Evolutionary conservation across 768 basidiomycete species (phyloP).

Genomic region (Calvatia gigantea): DNA sequence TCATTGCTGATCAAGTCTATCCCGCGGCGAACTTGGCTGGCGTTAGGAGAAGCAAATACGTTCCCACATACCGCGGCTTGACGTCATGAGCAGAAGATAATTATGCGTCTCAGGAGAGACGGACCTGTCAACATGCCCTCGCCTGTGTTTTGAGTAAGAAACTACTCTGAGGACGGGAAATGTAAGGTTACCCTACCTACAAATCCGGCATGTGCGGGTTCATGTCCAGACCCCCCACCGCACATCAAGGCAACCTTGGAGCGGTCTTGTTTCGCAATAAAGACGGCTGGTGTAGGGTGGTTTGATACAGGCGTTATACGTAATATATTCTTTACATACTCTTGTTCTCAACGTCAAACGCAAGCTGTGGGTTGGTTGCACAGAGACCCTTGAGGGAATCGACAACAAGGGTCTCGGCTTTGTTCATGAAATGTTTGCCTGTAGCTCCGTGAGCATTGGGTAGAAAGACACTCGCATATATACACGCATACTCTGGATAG

Average conservation of each 20-base stretch:
- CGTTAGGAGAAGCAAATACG: conserved; percentile 88
- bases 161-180: neutral
- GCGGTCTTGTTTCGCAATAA: conserved; percentile 50
- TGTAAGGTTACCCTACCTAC: conserved; percentile 58
- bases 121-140: conserved; percentile 75
- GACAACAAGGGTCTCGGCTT: conserved; percentile 63
- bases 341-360: conserved; percentile 68
- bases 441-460: neutral
- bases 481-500: conserved; percentile 28
- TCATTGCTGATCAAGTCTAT: conserved; percentile 75
- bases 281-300: conserved; percentile 47
- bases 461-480: conserved; percentile 10
- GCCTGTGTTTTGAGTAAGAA: conserved; percentile 34
- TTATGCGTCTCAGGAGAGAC: neutral
- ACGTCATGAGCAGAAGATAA: neutral
- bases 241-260: conserved; percentile 75
- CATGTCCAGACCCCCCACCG: conserved; percentile 87
- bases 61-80: conserved; percentile 79
- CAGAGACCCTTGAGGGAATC: conserved; percentile 77
- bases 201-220: conserved; percentile 86
- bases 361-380: conserved; percentile 65
- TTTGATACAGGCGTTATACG: conserved; percentile 10
- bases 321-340: conserved; percentile 37
- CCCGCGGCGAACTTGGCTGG: conserved; percentile 76
- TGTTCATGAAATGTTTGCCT: conserved; percentile 80